Evolutionary conservation across 169 alveolate genomes (phyloP).

Genomic region (Cryptosporidium sp.): DNA sequence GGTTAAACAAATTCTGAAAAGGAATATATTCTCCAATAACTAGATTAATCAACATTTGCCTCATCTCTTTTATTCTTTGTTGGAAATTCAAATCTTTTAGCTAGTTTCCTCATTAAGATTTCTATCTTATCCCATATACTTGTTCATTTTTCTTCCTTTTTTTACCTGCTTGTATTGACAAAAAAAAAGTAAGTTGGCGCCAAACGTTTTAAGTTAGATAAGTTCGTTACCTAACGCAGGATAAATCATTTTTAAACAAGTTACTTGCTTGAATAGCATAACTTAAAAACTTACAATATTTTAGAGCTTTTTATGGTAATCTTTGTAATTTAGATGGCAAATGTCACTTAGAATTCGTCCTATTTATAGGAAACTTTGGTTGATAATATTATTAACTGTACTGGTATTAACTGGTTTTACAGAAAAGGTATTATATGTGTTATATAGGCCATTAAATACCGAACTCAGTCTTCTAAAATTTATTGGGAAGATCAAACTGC

Average conservation of each 20-base stretch:
- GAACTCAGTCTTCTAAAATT: neutral
- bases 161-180: neutral
- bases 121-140: neutral
- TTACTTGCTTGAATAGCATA: neutral
- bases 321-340: conserved; percentile 8
- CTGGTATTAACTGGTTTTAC: neutral
- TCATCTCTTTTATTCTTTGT: neutral
- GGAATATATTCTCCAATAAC: neutral
- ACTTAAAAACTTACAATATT: neutral
- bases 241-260: neutral
- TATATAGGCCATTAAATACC: neutral
- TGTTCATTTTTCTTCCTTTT: neutral
- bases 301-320: neutral
- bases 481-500: neutral
- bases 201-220: neutral
- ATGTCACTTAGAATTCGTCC: neutral
- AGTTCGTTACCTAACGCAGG: neutral
- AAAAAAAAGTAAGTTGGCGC: neutral
- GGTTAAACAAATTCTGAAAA: too few species aligned
- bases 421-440: neutral
- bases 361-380: neutral
- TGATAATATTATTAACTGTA: neutral
- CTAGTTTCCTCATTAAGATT: too few species aligned
- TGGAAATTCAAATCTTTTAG: too few species aligned
- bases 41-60: neutral